A percentile compares a stretch with the other conserved stretches of the same genome.
Evolutionary conservation across 1,284 basidiomycete genomes (phyloP).

Genomic region (Fomitopsis pinicola): DNA sequence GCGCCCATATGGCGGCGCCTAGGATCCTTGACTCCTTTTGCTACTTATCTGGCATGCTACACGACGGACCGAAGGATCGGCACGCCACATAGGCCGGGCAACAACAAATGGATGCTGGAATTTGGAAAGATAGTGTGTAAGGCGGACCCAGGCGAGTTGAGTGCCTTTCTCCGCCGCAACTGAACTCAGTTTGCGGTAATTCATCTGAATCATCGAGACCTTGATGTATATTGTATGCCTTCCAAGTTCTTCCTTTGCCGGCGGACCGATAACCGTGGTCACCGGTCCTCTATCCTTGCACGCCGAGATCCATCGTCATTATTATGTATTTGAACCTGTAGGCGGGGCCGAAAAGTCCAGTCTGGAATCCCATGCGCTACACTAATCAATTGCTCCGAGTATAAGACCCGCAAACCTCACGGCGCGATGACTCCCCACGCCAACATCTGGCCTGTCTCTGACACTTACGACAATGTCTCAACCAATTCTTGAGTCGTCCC

Average conservation of each 20-base stretch:
- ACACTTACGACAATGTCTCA: background rate
- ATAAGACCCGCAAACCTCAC: background rate
- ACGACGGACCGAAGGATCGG: too few species aligned
- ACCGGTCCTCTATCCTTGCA: background rate
- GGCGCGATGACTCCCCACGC: background rate
- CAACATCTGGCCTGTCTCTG: background rate
- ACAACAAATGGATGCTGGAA: too few species aligned
- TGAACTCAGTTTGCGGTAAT: too few species aligned
- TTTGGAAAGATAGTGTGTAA: too few species aligned
- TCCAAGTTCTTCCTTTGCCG: background rate
- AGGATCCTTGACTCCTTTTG: too few species aligned
- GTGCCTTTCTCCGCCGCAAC: too few species aligned
- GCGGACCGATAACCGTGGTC: background rate
- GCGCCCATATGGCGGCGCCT: too few species aligned
- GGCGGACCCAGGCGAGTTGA: too few species aligned
- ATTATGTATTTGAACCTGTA: constrained; percentile 1
- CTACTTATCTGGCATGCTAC: too few species aligned
- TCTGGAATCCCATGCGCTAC: background rate
- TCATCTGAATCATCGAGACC: too few species aligned
- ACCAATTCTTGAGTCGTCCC: background rate
- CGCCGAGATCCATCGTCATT: background rate
- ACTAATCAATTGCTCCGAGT: background rate
- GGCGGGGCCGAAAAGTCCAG: background rate
- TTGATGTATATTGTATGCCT: background rate
- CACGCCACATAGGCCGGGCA: too few species aligned